A percentile compares a stretch with the other conserved stretches of the same genome.
These are phyloP conservation scores for Volvox africanus DNA, from an alignment of 139 green algal species.

Conservation along the genomic window DNA sequence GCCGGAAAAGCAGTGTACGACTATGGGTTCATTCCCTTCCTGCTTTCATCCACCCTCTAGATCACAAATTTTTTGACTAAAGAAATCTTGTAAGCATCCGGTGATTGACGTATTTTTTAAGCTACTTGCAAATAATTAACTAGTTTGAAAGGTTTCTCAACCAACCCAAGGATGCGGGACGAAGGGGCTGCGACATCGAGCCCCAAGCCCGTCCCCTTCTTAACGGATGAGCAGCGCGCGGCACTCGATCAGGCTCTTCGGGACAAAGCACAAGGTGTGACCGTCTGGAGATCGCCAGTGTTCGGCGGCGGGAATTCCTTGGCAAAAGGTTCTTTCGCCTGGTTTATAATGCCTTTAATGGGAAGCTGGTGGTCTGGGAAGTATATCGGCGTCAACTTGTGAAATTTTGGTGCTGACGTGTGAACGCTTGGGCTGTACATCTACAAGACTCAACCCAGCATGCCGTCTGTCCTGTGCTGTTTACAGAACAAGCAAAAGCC, in stretches of 20 bases:
- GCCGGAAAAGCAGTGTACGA: not conserved
- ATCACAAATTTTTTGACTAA: too few relatives aligned
- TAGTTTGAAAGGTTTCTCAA: not conserved
- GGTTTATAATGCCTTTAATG: not conserved
- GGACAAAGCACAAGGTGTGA: slow-evolving; percentile 65
- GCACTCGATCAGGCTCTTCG: slow-evolving; percentile 84
- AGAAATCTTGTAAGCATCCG: not conserved
- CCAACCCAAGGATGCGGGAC: slow-evolving; percentile 22
- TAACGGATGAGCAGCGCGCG: slow-evolving; percentile 83
- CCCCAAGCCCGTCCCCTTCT: slow-evolving; percentile 59
- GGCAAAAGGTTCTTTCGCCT: not conserved
- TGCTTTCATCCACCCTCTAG: too few relatives aligned
- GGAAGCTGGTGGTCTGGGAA: not conserved
- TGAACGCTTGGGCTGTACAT: not conserved
- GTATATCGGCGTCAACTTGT: not conserved
- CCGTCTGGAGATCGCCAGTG: not conserved
- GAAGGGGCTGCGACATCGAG: slow-evolving; percentile 20
- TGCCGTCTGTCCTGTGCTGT: not conserved
- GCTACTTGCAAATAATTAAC: too few relatives aligned
- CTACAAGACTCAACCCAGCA: not conserved
- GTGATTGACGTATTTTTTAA: not conserved
- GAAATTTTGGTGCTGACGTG: slow-evolving; percentile 16
- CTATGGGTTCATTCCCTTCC: not conserved
- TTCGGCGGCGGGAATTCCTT: not conserved
- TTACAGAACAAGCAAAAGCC: slow-evolving; percentile 31